Base-by-base conservation (phyloP, 2,329 filamentous ascomycete species). In the Colletotrichum echinochloae region DNA sequence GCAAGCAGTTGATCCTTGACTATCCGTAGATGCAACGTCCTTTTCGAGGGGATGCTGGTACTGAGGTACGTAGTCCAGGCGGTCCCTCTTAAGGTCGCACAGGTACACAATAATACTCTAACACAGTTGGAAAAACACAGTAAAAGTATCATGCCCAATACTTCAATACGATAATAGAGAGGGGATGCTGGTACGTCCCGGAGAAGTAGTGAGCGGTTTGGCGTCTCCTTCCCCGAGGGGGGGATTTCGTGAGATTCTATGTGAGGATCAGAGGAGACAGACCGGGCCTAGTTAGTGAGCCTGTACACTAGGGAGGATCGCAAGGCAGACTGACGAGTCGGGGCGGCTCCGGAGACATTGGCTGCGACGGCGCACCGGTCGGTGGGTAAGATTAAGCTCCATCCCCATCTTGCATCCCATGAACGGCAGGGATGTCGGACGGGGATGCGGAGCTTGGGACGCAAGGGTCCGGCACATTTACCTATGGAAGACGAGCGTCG, bases 341-440 rank as follows among this genome's bases (percentile, higher is more conserved):
- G 67, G 55, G 56, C 57, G 56, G 63, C 63, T 67, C 63, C 67
- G 63, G 67, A 62, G 18, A 61, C 57, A 62, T 66, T 67, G 14
- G 56, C 63, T 66, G 57, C 44, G 67, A 64, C 67, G 56, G 51
- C 63, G 67, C 67, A 70, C 67, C 63, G 67, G 63, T 62, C 67
- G 67, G 67, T 70, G 67, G 67, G 57, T 70, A 62, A 70, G 67
- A 70, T 70, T 70, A 70, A 70, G 67, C 67, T 70, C 67, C 67
- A 67, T 70, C 67, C 37, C 67, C 67, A 70, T 70, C 64, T 70
- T 64, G 67, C 67, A 70, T 70, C 57, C 57, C 64, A 46, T 62
- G 51, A 66, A 59, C 33, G 23, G 51, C 67, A 67, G 67, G 67
- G 67, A 52, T 67, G 51, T 52, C 56, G 49, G 51, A 67, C 57